Evolutionary conservation across 495 filamentous ascomycete genomes (phyloP).

Genomic region (Neurospora hispaniola): DNA sequence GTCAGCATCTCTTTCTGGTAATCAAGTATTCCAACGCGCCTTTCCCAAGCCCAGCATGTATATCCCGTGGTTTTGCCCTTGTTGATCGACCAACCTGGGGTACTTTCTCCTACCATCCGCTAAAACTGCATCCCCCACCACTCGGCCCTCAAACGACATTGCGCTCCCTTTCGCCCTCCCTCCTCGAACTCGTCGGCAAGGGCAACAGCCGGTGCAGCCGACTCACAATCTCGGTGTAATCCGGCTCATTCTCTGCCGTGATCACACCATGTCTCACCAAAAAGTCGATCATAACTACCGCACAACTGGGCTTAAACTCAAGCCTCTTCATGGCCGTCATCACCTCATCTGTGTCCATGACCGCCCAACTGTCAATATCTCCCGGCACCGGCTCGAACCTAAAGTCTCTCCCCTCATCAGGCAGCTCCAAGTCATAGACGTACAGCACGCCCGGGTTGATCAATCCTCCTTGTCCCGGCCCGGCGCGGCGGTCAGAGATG

Average conservation of each 20-base stretch:
- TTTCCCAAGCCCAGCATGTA: background rate
- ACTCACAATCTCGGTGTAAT: conserved; percentile 38
- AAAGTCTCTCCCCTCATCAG: conserved; percentile 11
- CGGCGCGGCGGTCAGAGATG: conserved; percentile 20
- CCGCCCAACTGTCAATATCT: conserved; percentile 41
- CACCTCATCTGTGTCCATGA: conserved; percentile 40
- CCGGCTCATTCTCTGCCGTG: conserved; percentile 36
- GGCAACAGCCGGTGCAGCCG: conserved; percentile 37
- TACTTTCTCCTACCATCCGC: background rate
- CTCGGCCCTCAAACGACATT: background rate
- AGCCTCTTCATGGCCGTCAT: conserved; percentile 26
- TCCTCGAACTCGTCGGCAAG: conserved; percentile 13
- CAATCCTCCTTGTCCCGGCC: conserved; percentile 44
- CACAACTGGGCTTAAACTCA: conserved; percentile 47
- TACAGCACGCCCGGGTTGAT: conserved; percentile 37
- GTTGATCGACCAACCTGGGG: background rate
- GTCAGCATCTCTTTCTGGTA: too few relatives aligned
- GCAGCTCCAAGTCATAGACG: conserved; percentile 39
- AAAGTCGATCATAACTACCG: conserved; percentile 41
- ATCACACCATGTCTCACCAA: conserved; percentile 46
- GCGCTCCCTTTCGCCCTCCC: background rate
- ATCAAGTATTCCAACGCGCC: background rate
- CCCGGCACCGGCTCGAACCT: conserved; percentile 36
- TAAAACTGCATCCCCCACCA: background rate
- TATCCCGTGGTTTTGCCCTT: background rate